Evolutionary conservation across 73 alveolate genomes (phyloP).

Genomic region (Stentor roeselii): DNA sequence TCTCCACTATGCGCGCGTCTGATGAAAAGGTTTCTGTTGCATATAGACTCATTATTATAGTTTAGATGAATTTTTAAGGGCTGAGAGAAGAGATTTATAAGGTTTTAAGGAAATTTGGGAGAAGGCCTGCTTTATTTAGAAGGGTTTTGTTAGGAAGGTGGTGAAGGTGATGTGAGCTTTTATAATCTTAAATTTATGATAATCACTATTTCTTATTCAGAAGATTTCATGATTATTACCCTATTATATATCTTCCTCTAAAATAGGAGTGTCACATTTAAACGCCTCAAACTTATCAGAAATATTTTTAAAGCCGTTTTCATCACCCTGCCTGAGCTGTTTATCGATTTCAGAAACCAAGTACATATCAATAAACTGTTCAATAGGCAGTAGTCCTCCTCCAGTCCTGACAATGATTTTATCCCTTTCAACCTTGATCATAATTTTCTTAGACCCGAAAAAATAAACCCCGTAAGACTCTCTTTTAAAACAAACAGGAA

Average conservation of each 20-base stretch:
- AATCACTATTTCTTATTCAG: too few species aligned
- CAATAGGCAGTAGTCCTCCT: conserved; percentile 50
- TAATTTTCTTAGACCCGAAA: conserved; percentile 41
- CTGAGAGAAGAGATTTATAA: too few species aligned
- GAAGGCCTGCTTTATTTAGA: too few species aligned
- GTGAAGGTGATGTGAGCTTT: too few species aligned
- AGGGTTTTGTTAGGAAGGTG: too few species aligned
- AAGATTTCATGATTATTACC: too few species aligned
- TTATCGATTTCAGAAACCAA: not conserved
- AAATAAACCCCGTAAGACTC: conserved; percentile 46
- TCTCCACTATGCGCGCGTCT: not conserved
- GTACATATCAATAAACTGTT: conserved; percentile 41
- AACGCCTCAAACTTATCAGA: not conserved
- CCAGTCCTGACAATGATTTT: conserved; percentile 46
- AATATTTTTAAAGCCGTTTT: too few species aligned
- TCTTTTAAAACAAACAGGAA: conserved; percentile 34
- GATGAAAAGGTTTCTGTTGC: too few species aligned
- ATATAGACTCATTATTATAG: too few species aligned
- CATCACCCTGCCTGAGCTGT: not conserved
- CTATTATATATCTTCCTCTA: not conserved
- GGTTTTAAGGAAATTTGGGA: too few species aligned
- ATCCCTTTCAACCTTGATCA: conserved; percentile 44
- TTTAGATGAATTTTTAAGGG: too few species aligned
- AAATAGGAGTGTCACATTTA: not conserved
- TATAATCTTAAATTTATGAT: too few species aligned